Evolutionary conservation across 257 asterid species (phyloP).

Genomic region (Petrea volubilis): DNA sequence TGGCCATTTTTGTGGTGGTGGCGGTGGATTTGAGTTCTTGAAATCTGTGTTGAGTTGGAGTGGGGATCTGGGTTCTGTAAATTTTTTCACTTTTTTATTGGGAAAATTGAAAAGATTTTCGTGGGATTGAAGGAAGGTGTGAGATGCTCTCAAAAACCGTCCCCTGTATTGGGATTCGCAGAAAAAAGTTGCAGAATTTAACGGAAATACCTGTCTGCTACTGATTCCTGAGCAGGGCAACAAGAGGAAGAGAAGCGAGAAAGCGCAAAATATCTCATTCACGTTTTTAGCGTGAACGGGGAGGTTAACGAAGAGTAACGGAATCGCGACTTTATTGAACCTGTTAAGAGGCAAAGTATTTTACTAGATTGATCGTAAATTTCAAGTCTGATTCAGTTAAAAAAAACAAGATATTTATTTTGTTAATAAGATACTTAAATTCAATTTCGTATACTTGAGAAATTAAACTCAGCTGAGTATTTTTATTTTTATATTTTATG

Average conservation of each 20-base stretch:
- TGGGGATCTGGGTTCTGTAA: slow-evolving; percentile 5
- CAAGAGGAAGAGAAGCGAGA: too few species aligned
- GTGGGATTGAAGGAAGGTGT: slow-evolving; percentile 66
- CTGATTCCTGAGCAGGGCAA: not conserved
- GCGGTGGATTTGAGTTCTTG: slow-evolving; percentile 22
- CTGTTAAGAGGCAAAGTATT: too few species aligned
- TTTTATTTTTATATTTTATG: too few species aligned
- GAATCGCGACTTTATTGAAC: not conserved
- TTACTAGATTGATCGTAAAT: too few species aligned
- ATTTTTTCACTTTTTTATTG: not conserved
- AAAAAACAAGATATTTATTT: too few species aligned
- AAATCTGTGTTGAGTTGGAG: slow-evolving; percentile 18
- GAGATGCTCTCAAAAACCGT: slow-evolving; percentile 37
- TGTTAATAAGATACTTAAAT: too few species aligned
- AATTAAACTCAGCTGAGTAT: too few species aligned
- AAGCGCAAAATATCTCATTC: not conserved
- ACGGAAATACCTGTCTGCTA: slow-evolving; percentile 32
- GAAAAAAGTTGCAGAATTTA: slow-evolving; percentile 30
- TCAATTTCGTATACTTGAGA: too few species aligned
- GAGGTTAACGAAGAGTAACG: not conserved
- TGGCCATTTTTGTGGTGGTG: slow-evolving; percentile 53
- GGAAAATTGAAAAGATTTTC: slow-evolving; percentile 30
- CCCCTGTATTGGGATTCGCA: not conserved
- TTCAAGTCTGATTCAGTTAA: too few species aligned
- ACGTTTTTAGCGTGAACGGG: slow-evolving; percentile 16